phyloP scores from a whole-genome alignment of 495 filamentous ascomycete genomes.

The Talaromyces adpressus region DNA sequence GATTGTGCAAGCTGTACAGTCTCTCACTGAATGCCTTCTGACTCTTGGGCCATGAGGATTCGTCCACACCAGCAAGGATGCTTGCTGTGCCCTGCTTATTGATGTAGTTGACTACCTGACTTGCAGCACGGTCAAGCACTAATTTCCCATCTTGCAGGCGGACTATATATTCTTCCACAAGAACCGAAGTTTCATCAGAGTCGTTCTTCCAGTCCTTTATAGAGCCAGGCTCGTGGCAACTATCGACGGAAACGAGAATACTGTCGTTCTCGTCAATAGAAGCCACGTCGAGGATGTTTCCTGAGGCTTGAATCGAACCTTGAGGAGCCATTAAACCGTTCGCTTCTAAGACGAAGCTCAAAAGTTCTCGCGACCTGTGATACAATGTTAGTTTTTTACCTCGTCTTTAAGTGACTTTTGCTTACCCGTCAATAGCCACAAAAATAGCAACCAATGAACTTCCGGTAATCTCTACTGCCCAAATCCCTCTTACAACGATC shows the following conservation, averaged over 20 bases:
- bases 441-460: conserved; percentile 29
- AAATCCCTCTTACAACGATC: conserved; percentile 30
- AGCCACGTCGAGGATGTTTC: conserved; percentile 55
- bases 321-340: conserved; percentile 37
- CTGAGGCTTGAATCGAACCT: conserved; percentile 41
- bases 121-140: conserved; percentile 18
- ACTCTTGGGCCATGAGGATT: conserved; percentile 16
- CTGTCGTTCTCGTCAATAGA: conserved; percentile 23
- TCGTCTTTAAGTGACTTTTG: not conserved
- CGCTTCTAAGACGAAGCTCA: conserved; percentile 44
- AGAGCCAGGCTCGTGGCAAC: conserved; percentile 33
- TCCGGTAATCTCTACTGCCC: conserved; percentile 21
- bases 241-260: conserved; percentile 53
- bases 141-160: conserved; percentile 12
- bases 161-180: conserved; percentile 24
- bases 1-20: conserved; percentile 63
- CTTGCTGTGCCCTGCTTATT: conserved; percentile 28
- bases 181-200: conserved; percentile 12
- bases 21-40: conserved; percentile 35
- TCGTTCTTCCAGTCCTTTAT: conserved; percentile 26
- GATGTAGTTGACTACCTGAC: conserved; percentile 19
- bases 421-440: conserved; percentile 66
- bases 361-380: conserved; percentile 52
- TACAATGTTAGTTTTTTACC: conserved; percentile 15
- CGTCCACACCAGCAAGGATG: conserved; percentile 22